A percentile compares a stretch with the other conserved stretches of the same genome.
Evolutionary conservation across 495 filamentous ascomycete species (phyloP).

Genomic region (Lichina pygmaea): DNA sequence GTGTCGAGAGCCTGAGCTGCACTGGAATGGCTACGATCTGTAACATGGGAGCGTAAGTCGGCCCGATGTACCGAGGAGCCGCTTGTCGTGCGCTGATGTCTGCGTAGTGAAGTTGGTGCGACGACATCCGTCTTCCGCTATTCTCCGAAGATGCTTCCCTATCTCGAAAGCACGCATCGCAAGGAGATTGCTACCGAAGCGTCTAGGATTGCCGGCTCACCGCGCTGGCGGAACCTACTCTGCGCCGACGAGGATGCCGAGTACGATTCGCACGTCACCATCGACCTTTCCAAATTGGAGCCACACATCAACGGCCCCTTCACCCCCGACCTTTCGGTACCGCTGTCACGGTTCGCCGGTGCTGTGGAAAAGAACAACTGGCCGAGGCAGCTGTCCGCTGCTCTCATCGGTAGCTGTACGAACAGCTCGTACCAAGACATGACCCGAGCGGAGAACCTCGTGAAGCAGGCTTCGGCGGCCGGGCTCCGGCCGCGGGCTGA

Average conservation of each 20-base stretch:
- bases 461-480: constrained; percentile 66
- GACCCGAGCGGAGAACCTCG: constrained; percentile 74
- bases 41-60: constrained; percentile 43
- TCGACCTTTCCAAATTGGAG: constrained; percentile 71
- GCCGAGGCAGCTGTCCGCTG: constrained; percentile 74
- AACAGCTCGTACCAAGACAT: constrained; percentile 98
- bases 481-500: constrained; percentile 69
- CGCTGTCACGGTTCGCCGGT: constrained; percentile 64
- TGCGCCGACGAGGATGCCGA: constrained; percentile 51
- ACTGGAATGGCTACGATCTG: constrained; percentile 83
- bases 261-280: constrained; percentile 81
- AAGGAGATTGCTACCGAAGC: constrained; percentile 39
- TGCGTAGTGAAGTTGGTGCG: constrained; percentile 58
- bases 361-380: constrained; percentile 62
- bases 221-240: constrained; percentile 28
- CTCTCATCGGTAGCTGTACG: constrained; percentile 90
- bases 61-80: too few species aligned
- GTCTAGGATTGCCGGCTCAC: constrained; percentile 12
- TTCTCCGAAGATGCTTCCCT: constrained; percentile 39
- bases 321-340: constrained; percentile 83
- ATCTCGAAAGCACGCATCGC: constrained; percentile 64
- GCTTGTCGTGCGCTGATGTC: too few species aligned
- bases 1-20: constrained; percentile 65
- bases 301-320: constrained; percentile 96
- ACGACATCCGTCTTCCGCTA: constrained; percentile 89